Conservation (phyloP, 2,329 filamentous ascomycete species). For the Cladorrhinum sp. region DNA sequence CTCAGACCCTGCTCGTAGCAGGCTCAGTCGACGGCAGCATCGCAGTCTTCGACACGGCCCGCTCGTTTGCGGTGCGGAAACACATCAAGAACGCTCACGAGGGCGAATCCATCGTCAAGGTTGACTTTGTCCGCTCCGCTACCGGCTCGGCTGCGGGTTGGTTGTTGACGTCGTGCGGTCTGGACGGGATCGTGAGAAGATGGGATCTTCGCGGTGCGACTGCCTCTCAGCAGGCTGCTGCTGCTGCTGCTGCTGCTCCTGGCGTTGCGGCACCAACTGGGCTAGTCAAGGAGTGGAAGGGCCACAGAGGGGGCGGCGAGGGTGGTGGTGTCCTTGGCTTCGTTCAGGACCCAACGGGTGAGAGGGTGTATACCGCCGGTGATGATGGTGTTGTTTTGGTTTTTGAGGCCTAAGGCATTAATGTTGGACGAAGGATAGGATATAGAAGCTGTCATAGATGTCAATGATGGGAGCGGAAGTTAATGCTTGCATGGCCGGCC, state of each 20-base stretch:
- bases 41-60: slow-evolving; percentile 79
- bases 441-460: background rate
- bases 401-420: slow-evolving; percentile 50
- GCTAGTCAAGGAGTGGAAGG: slow-evolving; percentile 82
- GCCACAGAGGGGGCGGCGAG: slow-evolving; percentile 79
- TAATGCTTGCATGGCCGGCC: background rate
- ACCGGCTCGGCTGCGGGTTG: slow-evolving; percentile 51
- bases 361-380: slow-evolving; percentile 80
- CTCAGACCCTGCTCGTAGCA: slow-evolving; percentile 55
- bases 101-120: slow-evolving; percentile 85
- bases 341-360: slow-evolving; percentile 73
- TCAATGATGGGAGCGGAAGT: background rate
- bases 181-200: slow-evolving; percentile 84
- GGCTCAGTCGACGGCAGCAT: slow-evolving; percentile 75
- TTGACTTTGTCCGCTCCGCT: slow-evolving; percentile 67
- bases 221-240: slow-evolving; percentile 33
- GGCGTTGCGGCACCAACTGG: slow-evolving; percentile 55
- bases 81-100: slow-evolving; percentile 81
- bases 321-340: slow-evolving; percentile 88
- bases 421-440: too few relatives aligned
- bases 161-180: slow-evolving; percentile 81
- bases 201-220: slow-evolving; percentile 72
- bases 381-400: slow-evolving; percentile 74
- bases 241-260: slow-evolving; percentile 47
- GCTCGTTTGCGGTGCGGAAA: slow-evolving; percentile 81